Conservation (phyloP, 352 stramenopile species). For the Phytophthora vignae region DNA sequence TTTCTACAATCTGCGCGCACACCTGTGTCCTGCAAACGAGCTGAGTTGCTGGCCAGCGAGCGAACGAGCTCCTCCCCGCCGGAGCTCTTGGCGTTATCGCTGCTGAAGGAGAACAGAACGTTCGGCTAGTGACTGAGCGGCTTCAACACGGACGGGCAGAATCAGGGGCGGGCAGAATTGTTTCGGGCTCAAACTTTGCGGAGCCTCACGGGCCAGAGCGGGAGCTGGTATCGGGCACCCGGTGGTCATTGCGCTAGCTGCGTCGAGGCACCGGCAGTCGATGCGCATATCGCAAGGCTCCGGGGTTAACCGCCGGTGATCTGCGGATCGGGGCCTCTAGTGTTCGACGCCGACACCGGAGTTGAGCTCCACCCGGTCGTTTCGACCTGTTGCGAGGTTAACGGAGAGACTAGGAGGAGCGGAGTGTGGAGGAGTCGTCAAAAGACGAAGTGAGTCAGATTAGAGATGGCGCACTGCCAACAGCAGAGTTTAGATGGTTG, state of each 20-base stretch:
- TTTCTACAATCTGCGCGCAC: neutral
- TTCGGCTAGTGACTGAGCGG: neutral
- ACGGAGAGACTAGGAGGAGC: too few relatives aligned
- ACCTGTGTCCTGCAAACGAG: neutral
- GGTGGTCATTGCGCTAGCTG: too few relatives aligned
- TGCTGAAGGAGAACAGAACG: slow-evolving; percentile 10
- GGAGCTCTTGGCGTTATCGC: slow-evolving; percentile 24
- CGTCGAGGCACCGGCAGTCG: neutral
- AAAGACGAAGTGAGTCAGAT: too few relatives aligned
- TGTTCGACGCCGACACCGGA: neutral
- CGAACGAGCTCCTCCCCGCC: neutral
- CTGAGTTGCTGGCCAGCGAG: neutral
- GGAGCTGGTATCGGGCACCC: too few relatives aligned
- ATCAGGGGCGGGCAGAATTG: slow-evolving; percentile 1
- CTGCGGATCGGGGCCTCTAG: neutral
- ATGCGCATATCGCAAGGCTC: neutral
- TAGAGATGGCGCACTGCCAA: too few relatives aligned
- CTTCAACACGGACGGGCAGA: slow-evolving; percentile 12
- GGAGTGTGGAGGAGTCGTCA: too few relatives aligned
- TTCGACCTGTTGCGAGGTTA: too few relatives aligned
- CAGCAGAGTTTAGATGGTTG: too few relatives aligned
- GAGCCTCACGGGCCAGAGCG: too few relatives aligned
- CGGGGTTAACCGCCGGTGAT: too few relatives aligned
- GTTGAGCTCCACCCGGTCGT: neutral
- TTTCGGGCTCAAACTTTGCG: neutral